Evolutionary conservation across 2,329 filamentous ascomycete species (phyloP), one percentile per base, ranked within the genome.

Genomic region (Juglanconis oblonga): DNA sequence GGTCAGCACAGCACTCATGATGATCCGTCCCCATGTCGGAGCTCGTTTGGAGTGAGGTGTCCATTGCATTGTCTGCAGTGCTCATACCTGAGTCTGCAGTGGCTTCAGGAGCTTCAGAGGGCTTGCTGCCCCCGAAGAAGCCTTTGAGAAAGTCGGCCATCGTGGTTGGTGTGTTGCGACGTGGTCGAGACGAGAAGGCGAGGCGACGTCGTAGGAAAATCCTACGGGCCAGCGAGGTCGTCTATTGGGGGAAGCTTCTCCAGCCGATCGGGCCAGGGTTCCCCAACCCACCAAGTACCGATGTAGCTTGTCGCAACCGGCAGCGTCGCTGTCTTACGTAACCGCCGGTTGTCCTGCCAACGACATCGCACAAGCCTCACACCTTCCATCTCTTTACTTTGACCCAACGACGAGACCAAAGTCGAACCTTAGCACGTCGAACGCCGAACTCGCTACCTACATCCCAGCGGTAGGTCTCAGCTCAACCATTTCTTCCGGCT

Each of bases 141-240:
- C 84, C 85, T 76, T 89, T 89, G 67, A 90, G 71, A 66, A 89
- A 75, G 68, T 82, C 78, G 67, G 82, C 82, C 82, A 85, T 85
- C 31, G 59, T 49, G 24, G 59, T 29, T 50, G 52, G 17, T 55
- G 54, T 61, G 54, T 63, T 54, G 54, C 57, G 57, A 60, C 57
- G 42, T 62, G 51, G 54, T 38, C 45, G 50, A 54, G 55, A 10
- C 35, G 50, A 52, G 54, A 42, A 48, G 45, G 48, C n/a, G 24
- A 36, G 33, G 50, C 49, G 50, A 53, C 57, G 52, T 50, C 32
- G 55, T 24, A 32, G 55, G 54, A 62, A 58, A 58, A 62, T 53
- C 51, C 55, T 52, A 61, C 58, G 31, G 56, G 51, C 52, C 53
- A 17, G 24, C 11, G 29, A 58, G 6, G 24, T 54, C 8, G n/a